Evolutionary conservation across 1,139 yeast genomes (phyloP).

Genomic region (Diutina catenulata): DNA sequence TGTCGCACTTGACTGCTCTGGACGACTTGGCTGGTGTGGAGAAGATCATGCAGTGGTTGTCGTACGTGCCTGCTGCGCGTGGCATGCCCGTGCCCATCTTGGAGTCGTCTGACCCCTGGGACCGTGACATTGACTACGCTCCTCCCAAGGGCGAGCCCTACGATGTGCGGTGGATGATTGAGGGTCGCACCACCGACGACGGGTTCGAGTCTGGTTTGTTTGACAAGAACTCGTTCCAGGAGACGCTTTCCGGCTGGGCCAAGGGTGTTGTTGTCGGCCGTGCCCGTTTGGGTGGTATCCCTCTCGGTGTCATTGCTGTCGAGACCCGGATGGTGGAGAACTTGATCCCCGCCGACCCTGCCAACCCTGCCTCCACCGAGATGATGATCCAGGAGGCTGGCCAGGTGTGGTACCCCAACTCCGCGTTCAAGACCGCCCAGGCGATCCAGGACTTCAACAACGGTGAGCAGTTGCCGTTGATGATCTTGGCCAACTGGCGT

Average conservation of each 20-base stretch:
- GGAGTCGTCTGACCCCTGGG: slow-evolving; percentile 80
- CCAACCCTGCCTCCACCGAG: slow-evolving; percentile 91
- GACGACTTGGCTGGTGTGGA: slow-evolving; percentile 96
- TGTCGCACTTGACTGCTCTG: slow-evolving; percentile 87
- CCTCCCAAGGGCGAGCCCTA: slow-evolving; percentile 68
- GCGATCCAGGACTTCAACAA: slow-evolving; percentile 94
- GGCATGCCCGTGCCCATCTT: slow-evolving; percentile 86
- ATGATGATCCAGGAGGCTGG: slow-evolving; percentile 89
- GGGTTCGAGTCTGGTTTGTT: slow-evolving; percentile 84
- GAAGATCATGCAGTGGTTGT: slow-evolving; percentile 89
- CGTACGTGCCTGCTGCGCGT: slow-evolving; percentile 89
- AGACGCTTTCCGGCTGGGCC: slow-evolving; percentile 98
- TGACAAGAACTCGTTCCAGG: slow-evolving; percentile 88
- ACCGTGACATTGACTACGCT: slow-evolving; percentile 74
- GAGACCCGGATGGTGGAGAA: slow-evolving; percentile 87
- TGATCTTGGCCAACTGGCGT: slow-evolving; percentile 99
- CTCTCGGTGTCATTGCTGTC: slow-evolving; percentile 95
- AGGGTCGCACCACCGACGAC: slow-evolving; percentile 58
- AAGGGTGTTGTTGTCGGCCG: slow-evolving; percentile 97
- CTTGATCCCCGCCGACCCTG: slow-evolving; percentile 93
- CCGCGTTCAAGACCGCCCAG: slow-evolving; percentile 98
- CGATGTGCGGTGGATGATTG: slow-evolving; percentile 93
- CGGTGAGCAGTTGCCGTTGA: slow-evolving; percentile 94
- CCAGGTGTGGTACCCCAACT: slow-evolving; percentile 98
- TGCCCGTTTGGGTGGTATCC: slow-evolving; percentile 97